Evolutionary conservation across 495 filamentous ascomycete species (phyloP).

Genomic region (Podospora bellae-mahoneyi): DNA sequence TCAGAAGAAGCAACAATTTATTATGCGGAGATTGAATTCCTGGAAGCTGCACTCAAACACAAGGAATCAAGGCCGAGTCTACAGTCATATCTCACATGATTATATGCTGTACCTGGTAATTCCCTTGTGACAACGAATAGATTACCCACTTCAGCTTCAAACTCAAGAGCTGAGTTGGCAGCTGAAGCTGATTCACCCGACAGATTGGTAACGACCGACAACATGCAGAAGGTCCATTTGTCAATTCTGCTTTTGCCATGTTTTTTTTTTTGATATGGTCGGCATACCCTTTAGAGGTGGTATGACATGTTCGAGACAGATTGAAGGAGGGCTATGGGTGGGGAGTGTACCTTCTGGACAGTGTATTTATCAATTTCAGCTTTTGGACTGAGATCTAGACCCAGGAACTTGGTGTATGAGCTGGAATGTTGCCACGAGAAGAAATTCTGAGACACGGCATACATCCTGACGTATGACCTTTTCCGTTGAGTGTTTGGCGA

Average conservation of each 20-base stretch:
- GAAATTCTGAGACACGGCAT: background rate
- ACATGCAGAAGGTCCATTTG: background rate
- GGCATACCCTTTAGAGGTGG: background rate
- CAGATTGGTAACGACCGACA: background rate
- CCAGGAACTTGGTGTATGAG: background rate
- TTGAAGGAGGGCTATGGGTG: background rate
- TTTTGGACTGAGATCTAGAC: background rate
- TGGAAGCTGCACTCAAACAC: background rate
- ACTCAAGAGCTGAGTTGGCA: background rate
- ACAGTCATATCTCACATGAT: no score
- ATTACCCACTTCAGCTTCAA: background rate
- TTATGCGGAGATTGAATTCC: background rate
- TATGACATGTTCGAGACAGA: background rate
- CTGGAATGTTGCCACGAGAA: background rate
- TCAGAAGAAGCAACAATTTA: background rate
- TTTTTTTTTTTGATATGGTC: no score
- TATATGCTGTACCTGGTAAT: no score
- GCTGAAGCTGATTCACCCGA: background rate
- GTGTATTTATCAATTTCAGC: background rate
- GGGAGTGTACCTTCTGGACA: background rate
- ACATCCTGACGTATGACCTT: no score
- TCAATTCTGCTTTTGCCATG: background rate
- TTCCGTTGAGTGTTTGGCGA: no score
- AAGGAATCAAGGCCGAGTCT: no score
- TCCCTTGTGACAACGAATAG: background rate